These are phyloP conservation scores for Ophiostoma fasciatum DNA, from an alignment of 2,329 filamentous ascomycete genomes.

Conservation along the genomic window DNA sequence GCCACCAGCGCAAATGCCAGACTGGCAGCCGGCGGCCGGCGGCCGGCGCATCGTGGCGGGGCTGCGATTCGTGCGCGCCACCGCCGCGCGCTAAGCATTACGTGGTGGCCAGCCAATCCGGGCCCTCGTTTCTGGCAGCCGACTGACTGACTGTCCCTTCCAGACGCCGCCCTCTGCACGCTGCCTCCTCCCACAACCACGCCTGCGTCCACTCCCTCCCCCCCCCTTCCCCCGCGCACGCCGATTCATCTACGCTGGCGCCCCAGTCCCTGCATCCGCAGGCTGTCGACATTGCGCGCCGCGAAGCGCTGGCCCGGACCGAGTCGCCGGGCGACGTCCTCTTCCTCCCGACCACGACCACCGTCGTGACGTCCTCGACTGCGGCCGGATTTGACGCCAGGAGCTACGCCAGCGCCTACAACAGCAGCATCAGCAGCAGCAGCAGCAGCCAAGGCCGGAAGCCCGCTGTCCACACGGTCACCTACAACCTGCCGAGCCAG, in stretches of 20 bases:
- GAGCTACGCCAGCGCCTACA: neutral
- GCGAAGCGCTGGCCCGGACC: constrained; percentile 12
- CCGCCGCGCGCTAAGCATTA: neutral
- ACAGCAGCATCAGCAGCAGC: too few species aligned
- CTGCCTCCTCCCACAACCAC: too few species aligned
- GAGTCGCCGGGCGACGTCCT: constrained; percentile 24
- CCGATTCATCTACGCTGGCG: constrained; percentile 14
- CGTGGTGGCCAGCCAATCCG: neutral
- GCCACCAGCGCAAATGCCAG: too few species aligned
- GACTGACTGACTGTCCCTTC: too few species aligned
- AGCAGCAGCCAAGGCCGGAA: too few species aligned
- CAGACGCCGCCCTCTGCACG: too few species aligned
- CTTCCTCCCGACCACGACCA: constrained; percentile 20
- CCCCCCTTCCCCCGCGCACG: too few species aligned
- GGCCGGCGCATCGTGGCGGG: constrained; percentile 3
- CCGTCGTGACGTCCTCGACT: too few species aligned
- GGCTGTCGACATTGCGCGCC: constrained; percentile 9
- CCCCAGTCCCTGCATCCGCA: constrained; percentile 8
- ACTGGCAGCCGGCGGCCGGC: too few species aligned
- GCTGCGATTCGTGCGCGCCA: constrained; percentile 3
- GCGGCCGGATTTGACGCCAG: too few species aligned
- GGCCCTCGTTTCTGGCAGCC: too few species aligned
- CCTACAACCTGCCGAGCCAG: constrained; percentile 15
- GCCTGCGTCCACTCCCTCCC: too few species aligned
- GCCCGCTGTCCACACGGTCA: neutral